Evolutionary conservation across 441 rosid genomes (phyloP).

Genomic region (Croton laevigatus): DNA sequence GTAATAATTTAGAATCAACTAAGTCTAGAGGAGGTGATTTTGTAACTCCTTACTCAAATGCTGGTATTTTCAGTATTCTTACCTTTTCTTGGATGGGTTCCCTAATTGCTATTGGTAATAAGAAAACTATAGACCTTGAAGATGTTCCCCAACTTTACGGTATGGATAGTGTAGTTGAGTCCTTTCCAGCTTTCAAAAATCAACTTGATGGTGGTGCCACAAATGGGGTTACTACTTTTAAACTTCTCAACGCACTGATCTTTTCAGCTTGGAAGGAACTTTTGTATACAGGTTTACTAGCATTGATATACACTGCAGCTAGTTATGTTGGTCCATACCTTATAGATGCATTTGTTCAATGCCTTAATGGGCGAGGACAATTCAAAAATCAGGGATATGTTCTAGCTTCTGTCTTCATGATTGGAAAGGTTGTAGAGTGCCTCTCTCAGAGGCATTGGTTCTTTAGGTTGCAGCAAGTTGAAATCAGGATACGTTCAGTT

Average conservation of each 20-base stretch:
- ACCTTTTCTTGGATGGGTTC: slow-evolving; percentile 79
- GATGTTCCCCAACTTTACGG: slow-evolving; percentile 81
- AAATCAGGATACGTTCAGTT: no score
- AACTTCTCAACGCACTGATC: slow-evolving; percentile 61
- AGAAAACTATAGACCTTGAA: slow-evolving; percentile 68
- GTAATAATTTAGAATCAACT: slow-evolving; percentile 29
- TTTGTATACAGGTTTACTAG: slow-evolving; percentile 45
- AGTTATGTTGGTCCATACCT: slow-evolving; percentile 79
- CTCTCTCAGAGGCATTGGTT: no score
- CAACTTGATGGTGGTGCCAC: slow-evolving; percentile 44
- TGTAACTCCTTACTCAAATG: slow-evolving; percentile 55
- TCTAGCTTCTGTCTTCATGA: slow-evolving; percentile 43
- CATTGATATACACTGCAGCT: slow-evolving; percentile 41
- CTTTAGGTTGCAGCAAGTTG: no score
- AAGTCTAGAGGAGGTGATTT: slow-evolving; percentile 43
- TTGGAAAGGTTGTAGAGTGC: slow-evolving; percentile 50
- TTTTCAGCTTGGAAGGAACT: slow-evolving; percentile 63
- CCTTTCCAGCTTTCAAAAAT: slow-evolving; percentile 38
- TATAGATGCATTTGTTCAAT: slow-evolving; percentile 75
- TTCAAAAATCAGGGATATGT: slow-evolving; percentile 45
- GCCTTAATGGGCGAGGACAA: slow-evolving; percentile 50
- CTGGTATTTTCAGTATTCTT: slow-evolving; percentile 49
- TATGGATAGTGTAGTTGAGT: slow-evolving; percentile 48
- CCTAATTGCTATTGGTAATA: slow-evolving; percentile 64
- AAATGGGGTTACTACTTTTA: slow-evolving; percentile 41